phyloP scores from a whole-genome alignment of 2,329 filamentous ascomycete genomes.

The Venturia aucupariae region DNA sequence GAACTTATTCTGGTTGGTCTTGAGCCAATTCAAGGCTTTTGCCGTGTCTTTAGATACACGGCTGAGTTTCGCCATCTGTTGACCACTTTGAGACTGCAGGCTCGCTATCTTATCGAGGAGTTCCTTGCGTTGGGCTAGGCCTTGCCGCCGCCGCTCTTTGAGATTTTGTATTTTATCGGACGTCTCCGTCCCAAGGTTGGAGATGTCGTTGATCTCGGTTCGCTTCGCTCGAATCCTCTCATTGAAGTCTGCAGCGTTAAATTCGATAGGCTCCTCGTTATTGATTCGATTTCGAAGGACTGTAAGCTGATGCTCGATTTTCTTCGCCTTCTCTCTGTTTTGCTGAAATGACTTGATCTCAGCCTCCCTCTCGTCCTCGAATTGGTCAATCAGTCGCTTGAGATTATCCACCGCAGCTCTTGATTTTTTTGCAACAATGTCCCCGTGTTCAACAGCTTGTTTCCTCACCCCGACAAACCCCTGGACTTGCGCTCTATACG shows the following conservation, averaged over 20 bases:
- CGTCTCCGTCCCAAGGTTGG: slow-evolving; percentile 34
- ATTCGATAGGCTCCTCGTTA: slow-evolving; percentile 24
- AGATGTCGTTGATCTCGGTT: neutral
- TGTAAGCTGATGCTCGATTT: neutral
- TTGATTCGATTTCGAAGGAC: neutral
- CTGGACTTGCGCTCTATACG: slow-evolving; percentile 53
- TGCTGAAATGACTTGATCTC: neutral
- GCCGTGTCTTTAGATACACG: slow-evolving; percentile 54
- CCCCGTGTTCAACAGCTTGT: slow-evolving; percentile 41
- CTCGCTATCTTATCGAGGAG: slow-evolving; percentile 34
- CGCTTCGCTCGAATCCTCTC: slow-evolving; percentile 52
- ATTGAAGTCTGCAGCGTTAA: slow-evolving; percentile 63
- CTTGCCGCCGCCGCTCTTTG: slow-evolving; percentile 31
- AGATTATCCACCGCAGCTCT: slow-evolving; percentile 28
- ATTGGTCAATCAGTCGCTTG: slow-evolving; percentile 20
- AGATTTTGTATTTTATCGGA: slow-evolving; percentile 30
- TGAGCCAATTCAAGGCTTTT: slow-evolving; percentile 72
- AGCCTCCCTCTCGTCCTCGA: slow-evolving; percentile 33
- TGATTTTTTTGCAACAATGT: slow-evolving; percentile 30
- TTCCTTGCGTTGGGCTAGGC: slow-evolving; percentile 16
- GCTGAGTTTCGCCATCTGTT: slow-evolving; percentile 58
- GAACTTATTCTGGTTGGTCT: slow-evolving; percentile 59
- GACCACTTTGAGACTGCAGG: slow-evolving; percentile 66
- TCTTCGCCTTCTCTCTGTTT: neutral
- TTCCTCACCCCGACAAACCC: slow-evolving; percentile 28